These are phyloP conservation scores for Dryas octopetala DNA, from an alignment of 306 rosid species.

Conservation along the genomic window DNA sequence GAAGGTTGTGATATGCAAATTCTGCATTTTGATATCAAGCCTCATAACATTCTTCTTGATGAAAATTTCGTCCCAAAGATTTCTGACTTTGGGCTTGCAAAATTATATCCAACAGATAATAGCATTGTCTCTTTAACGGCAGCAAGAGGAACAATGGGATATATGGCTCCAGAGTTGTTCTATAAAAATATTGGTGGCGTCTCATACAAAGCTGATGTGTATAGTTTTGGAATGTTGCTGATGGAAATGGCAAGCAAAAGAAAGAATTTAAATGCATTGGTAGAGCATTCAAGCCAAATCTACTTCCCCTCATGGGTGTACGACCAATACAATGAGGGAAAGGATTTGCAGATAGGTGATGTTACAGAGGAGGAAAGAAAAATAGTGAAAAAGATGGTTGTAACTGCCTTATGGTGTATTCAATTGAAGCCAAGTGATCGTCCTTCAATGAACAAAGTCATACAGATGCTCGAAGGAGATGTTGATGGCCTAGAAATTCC, in stretches of 20 bases:
- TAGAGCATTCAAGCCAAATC: neutral
- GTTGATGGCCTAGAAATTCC: neutral
- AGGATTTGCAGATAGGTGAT: neutral
- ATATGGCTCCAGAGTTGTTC: neutral
- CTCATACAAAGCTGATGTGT: constrained; percentile 9
- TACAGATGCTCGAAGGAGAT: constrained; percentile 10
- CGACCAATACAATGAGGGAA: neutral
- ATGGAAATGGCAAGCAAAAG: constrained; percentile 19
- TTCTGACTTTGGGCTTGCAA: constrained; percentile 15
- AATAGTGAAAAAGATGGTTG: neutral
- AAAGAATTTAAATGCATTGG: neutral
- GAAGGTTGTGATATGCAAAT: constrained; percentile 12
- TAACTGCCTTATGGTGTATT: constrained; percentile 16
- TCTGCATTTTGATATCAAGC: constrained; percentile 16
- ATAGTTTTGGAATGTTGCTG: constrained; percentile 12
- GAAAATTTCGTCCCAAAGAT: constrained; percentile 9
- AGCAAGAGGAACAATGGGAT: constrained; percentile 10
- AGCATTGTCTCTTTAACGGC: neutral
- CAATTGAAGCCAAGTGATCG: constrained; percentile 15
- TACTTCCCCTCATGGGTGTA: neutral
- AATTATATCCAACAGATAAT: neutral
- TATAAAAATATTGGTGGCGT: constrained; percentile 13
- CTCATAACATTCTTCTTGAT: constrained; percentile 1
- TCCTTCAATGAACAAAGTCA: constrained; percentile 6
- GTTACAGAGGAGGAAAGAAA: neutral